Evolutionary conservation across 169 alveolate genomes (phyloP), one percentile per base, ranked within the genome.

Genomic region (Ichthyophthirius multifiliis): DNA sequence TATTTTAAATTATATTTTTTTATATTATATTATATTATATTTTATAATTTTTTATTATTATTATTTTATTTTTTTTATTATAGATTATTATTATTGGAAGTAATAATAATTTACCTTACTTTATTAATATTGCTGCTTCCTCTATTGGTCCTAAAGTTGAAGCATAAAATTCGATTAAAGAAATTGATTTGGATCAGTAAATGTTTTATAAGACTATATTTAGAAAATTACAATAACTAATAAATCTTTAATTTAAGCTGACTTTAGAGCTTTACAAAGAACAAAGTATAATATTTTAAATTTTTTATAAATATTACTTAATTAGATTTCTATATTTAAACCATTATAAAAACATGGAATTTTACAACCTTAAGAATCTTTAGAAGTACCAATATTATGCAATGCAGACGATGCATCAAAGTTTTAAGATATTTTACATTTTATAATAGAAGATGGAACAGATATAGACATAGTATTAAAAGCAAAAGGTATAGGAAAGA

Each of bases 201-300:
- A 92, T 37, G 96, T 94, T 6, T 83, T 95, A 37, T 92, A 91
- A 75, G 96, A 94, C 63, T 90, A 94, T 74, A 76, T 94, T 15
- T 86, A 92, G 83, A 83, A 92, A 30, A 90, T 95, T 27, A 89
- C 86, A 41, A 89, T 97, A 43, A 95, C 95, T 35, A 97, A 97
- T 89, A 90, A 88, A 32, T 93, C 97, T 31, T 96, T 95, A 37
- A 97, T 97, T 46, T 96, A 96, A 32, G 99, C 99, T 5, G 95
- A 92, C 27, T 94, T 95, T 74, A 92, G 95, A 13, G 97, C 97
- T 47, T 92, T 94, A 75, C 87, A 97, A 84, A 93, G 93, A 82
- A 95, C 94, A 47, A 95, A 92, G 37, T 34, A 27, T 27, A 27
- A 55, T 3, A 20, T 5, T 20, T 47, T n/a, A 4, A 1, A 27